Evolutionary conservation across 208 protist genomes (phyloP).

Genomic region (Trypanosoma avium): DNA sequence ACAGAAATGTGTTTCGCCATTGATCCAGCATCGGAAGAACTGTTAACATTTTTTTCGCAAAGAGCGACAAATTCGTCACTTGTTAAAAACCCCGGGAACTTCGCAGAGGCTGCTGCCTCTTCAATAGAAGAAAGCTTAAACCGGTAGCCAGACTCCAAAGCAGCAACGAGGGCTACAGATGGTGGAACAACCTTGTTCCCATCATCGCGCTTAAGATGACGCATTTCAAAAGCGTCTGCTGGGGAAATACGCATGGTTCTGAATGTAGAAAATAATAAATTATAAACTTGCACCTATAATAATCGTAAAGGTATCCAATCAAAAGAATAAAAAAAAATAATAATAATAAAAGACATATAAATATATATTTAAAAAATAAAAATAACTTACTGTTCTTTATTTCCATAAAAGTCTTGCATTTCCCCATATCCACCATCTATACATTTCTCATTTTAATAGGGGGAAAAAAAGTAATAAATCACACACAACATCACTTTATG

Average conservation of each 20-base stretch:
- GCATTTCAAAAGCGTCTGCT: conserved; percentile 67
- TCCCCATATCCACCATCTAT: too few relatives aligned
- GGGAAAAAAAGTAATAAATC: too few relatives aligned
- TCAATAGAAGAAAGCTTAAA: conserved; percentile 56
- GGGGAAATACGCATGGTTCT: conserved; percentile 56
- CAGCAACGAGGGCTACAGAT: conserved; percentile 64
- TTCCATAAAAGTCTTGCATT: too few relatives aligned
- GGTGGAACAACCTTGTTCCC: conserved; percentile 63
- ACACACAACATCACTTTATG: not conserved
- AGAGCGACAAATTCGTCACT: conserved; percentile 63
- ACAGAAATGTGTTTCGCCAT: conserved; percentile 76
- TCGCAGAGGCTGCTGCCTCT: conserved; percentile 45
- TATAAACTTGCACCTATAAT: not conserved
- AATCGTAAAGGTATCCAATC: not conserved
- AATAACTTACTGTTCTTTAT: too few relatives aligned
- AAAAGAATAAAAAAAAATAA: conserved; percentile 8
- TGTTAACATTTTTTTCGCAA: conserved; percentile 59
- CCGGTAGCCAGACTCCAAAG: conserved; percentile 78
- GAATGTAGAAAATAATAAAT: conserved; percentile 22
- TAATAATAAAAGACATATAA: too few relatives aligned
- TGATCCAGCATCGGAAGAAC: conserved; percentile 41
- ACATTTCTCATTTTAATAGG: too few relatives aligned
- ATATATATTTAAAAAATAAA: too few relatives aligned
- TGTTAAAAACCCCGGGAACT: conserved; percentile 74
- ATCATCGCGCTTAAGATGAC: conserved; percentile 62